A percentile compares a stretch with the other conserved stretches of the same genome.
phyloP scores from a whole-genome alignment of 495 filamentous ascomycete genomes.

The Penicillium steckii region DNA sequence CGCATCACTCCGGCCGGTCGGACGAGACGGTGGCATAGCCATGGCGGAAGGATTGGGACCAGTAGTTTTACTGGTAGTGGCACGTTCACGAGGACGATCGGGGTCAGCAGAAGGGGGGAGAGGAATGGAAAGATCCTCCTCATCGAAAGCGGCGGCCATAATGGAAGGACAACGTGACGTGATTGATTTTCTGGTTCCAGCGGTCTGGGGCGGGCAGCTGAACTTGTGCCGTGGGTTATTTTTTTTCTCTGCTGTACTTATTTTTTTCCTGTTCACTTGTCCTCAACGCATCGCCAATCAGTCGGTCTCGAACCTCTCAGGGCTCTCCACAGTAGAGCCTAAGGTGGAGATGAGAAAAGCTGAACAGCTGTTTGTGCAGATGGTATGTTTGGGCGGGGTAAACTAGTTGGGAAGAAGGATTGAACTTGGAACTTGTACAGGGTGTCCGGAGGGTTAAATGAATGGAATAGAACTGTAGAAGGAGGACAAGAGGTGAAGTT shows the following conservation, averaged over 20 bases:
- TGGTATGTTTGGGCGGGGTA: too few relatives aligned
- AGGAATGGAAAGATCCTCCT: constrained; percentile 91
- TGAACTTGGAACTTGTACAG: too few relatives aligned
- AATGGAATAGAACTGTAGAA: constrained; percentile 13
- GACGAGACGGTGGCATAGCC: constrained; percentile 49
- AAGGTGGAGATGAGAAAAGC: constrained; percentile 26
- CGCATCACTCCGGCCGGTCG: constrained; percentile 33
- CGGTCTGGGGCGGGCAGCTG: constrained; percentile 14
- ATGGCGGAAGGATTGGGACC: constrained; percentile 39
- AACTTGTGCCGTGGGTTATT: constrained; percentile 26
- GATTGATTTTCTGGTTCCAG: constrained; percentile 38
- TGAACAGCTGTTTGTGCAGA: too few relatives aligned
- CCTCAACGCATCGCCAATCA: constrained; percentile 31
- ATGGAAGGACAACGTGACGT: constrained; percentile 42
- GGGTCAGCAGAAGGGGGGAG: constrained; percentile 65
- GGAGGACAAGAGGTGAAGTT: constrained; percentile 16
- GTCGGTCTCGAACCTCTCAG: constrained; percentile 30
- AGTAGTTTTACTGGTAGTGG: constrained; percentile 16
- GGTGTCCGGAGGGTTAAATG: too few relatives aligned
- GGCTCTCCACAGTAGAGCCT: constrained; percentile 30
- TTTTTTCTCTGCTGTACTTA: constrained; percentile 13
- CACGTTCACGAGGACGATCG: constrained; percentile 32
- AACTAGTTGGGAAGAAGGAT: too few relatives aligned
- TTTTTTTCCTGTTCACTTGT: not conserved
- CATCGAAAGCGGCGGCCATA: constrained; percentile 63